Conservation (phyloP, 192 early-diverging fungal species). For the Chytriomyces confervae region DNA sequence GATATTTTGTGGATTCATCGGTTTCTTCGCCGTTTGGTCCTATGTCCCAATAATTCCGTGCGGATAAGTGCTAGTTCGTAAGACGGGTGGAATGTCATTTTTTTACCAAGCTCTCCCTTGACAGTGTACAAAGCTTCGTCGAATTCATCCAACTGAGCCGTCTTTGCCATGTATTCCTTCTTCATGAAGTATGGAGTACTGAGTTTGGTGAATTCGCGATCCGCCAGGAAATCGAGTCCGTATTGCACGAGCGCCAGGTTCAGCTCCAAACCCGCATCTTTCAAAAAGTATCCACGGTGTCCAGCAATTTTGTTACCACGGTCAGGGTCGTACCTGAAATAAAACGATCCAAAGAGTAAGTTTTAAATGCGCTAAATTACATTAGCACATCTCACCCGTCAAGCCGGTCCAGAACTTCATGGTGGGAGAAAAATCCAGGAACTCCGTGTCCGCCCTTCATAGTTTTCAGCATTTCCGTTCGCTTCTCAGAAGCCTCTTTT, state of each 20-base stretch:
- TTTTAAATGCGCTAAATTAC: neutral
- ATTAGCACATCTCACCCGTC: slow-evolving; percentile 87
- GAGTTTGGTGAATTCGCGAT: slow-evolving; percentile 85
- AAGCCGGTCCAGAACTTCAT: slow-evolving; percentile 91
- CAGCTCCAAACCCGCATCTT: slow-evolving; percentile 91
- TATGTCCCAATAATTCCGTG: neutral
- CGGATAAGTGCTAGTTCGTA: neutral
- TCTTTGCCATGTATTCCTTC: slow-evolving; percentile 96
- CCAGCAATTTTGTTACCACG: slow-evolving; percentile 87
- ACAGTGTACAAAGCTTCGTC: slow-evolving; percentile 98
- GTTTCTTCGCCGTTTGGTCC: slow-evolving; percentile 68
- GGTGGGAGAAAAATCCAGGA: slow-evolving; percentile 69
- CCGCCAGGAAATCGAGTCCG: slow-evolving; percentile 88
- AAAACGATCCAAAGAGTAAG: neutral
- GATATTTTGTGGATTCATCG: slow-evolving; percentile 73
- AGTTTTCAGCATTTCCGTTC: slow-evolving; percentile 4
- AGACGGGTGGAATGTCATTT: neutral
- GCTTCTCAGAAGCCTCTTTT: neutral
- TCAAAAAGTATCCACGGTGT: slow-evolving; percentile 99
- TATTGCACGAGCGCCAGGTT: slow-evolving; percentile 97
- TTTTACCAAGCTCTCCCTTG: slow-evolving; percentile 47
- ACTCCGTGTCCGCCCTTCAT: slow-evolving; percentile 59
- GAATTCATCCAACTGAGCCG: slow-evolving; percentile 96
- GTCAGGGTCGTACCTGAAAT: slow-evolving; percentile 39
- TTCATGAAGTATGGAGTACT: slow-evolving; percentile 99